Evolutionary conservation across 228 moss, liverwort and hornwort species (phyloP), one percentile per base, ranked within the genome.

Genomic region (Sphagnum magellanicum): DNA sequence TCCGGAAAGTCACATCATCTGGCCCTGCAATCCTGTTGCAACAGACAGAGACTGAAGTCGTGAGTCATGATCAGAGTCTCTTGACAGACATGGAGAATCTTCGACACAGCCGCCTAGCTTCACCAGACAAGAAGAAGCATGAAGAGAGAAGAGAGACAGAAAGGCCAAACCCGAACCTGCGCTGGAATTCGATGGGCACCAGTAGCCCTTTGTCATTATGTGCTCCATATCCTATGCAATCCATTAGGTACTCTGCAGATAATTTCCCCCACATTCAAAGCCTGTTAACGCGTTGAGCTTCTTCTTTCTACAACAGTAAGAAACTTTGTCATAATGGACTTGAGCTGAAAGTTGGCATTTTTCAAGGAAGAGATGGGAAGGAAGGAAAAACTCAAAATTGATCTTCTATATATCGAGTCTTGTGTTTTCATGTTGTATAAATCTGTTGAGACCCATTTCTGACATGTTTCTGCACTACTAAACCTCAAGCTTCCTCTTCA

Each of bases 101-200:
- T 32, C 32, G 32, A 32, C 32, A 32, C 32, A 32, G 13, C 12
- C 52, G 49, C 16, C 48, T 51, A 46, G 10, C 61, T 4, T 16
- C 14, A 52, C 65, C 59, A 9, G 50, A 64, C 15, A n/a, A 5
- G 15, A 17, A 61, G 6, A 5, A 32, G 32, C 47, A 4, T 13
- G 60, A 49, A 6, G 16, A 13, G 9, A 61, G 11, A 5, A 17
- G 10, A 51, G 51, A 4, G 14, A 10, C 55, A 10, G 5, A 13
- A 6, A 6, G 12, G 55, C 55, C 12, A 12, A 55, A 12, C 4
- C 1, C 55, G 9, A 53, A 90, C 90, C 88, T 88, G 77, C 90
- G 81, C 76, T 83, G 85, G 79, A 90, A 90, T 48, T 71, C 74
- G 78, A 81, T 88, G 67, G 88, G 91, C 59, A 75, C 64, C 64